Conservation (phyloP, 2,329 filamentous ascomycete species). For the Alternaria alternata region DNA sequence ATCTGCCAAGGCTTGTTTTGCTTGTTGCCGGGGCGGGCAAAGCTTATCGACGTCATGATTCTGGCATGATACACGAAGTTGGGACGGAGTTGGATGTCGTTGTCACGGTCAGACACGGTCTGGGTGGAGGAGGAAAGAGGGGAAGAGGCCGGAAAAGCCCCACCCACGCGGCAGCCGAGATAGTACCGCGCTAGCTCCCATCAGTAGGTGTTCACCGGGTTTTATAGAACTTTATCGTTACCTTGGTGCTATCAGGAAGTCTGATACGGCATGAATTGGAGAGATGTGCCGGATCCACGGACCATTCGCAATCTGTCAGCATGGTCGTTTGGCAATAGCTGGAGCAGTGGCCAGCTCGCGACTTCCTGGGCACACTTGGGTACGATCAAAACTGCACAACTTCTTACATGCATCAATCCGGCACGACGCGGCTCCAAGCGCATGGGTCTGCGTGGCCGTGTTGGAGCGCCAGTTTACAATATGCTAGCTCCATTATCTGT, state of each 20-base stretch:
- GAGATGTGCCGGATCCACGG: not conserved
- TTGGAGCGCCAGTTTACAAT: not conserved
- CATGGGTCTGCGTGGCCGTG: not conserved
- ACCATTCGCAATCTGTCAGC: not conserved
- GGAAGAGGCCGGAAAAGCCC: conserved; percentile 2
- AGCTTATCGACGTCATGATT: conserved; percentile 35
- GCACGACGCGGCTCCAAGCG: not conserved
- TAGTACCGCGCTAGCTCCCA: conserved; percentile 4
- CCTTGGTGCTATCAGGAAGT: not conserved
- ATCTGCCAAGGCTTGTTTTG: conserved; percentile 13
- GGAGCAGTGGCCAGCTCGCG: not conserved
- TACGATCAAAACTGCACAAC: not conserved
- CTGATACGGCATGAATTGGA: not conserved
- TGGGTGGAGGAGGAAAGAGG: conserved; percentile 12
- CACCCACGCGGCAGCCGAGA: not conserved
- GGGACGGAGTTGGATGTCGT: not conserved
- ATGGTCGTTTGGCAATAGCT: not conserved
- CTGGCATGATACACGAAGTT: not conserved
- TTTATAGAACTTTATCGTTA: conserved; percentile 1
- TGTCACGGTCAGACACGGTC: not conserved
- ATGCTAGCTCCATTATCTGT: not conserved
- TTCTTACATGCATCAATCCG: not conserved
- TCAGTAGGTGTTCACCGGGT: not conserved
- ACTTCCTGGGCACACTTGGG: not conserved
- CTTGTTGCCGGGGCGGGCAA: conserved; percentile 19